Evolutionary conservation across 2,329 filamentous ascomycete genomes (phyloP), one percentile per base, ranked within the genome.

Genomic region (Neophaeococcomyces mojaviensis): DNA sequence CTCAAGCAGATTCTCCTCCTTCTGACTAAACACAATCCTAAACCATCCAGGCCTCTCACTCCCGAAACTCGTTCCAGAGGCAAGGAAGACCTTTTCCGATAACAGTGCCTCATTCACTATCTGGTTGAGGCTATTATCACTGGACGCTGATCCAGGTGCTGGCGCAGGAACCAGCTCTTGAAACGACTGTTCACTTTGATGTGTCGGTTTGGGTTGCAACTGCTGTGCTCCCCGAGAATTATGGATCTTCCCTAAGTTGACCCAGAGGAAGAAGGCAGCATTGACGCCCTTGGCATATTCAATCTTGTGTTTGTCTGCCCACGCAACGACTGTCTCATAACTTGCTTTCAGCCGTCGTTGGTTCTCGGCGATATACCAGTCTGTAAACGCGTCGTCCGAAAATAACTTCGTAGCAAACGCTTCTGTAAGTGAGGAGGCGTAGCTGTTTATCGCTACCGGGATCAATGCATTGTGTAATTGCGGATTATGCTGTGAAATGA

Each of bases 181-280:
- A 6, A 28, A 5, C 24, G 10, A 28, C 24, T 6, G 24, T 6
- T 10, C 24, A 28, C 5, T n/a, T 15, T 15, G 33, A 35, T 35
- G 33, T n/a, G n/a, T n/a, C n/a, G n/a, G n/a, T n/a, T n/a, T n/a
- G n/a, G n/a, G n/a, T n/a, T n/a, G n/a, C n/a, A n/a, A n/a, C n/a
- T n/a, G n/a, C n/a, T n/a, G n/a, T n/a, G n/a, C n/a, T n/a, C n/a
- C n/a, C n/a, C n/a, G n/a, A n/a, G n/a, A n/a, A n/a, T n/a, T n/a
- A 47, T 60, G 64, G 13, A 38, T 57, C 55, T 61, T 60, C 0
- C 62, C 62, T 2, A 81, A 54, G 55, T 79, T 67, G 2, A 76
- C 58, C 66, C 71, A 79, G 2, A 80, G 50, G 54, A 80, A 81
- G 54, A 79, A 78, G 0, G 73, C 76, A 0, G 76, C 76, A 49